Evolutionary conservation across 495 filamentous ascomycete genomes (phyloP), one percentile per base, ranked within the genome.

Genomic region (Xylona heveae): DNA sequence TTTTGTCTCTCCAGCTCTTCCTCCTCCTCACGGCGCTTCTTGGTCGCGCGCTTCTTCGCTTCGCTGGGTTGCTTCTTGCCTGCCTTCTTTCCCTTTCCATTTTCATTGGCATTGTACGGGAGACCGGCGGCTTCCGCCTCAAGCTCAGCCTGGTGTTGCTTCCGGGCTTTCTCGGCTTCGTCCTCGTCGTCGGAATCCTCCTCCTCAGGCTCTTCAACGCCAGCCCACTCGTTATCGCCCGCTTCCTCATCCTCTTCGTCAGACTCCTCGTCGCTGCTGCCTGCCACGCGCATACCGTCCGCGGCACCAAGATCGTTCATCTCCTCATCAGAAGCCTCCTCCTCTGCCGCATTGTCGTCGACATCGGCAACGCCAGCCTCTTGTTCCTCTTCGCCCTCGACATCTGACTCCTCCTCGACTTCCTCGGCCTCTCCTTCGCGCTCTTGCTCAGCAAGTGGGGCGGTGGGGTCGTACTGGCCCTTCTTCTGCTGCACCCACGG

Each of bases 401-500:
- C 70, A 30, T 61, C 68, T 8, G 68, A 57, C 35, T 70, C 67
- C 22, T 68, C 66, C 20, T 70, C 73, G 9, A 73, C 57, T 3
- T 66, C 59, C 46, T 88, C 83, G 18, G 62, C 80, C 47, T 92
- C 82, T 12, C 70, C 76, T 42, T 85, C 75, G 42, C 77, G 70
- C 38, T 85, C 84, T 40, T 74, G 68, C 31, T 64, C 66, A 26
- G 74, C 75, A 24, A 91, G 57, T 21, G 76, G 70, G 25, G 71
- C 57, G 9, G 72, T 85, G 18, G 88, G 90, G 46, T 95, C 90
- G 54, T 95, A 95, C 37, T 62, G 69, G 32, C 80, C 81, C 43
- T 73, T 72, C 29, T 66, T 70, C 30, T 71, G 58, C 62, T 91
- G 85, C 27, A 95, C 83, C 69, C 90, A 97, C 20, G 88, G 88